phyloP scores from a whole-genome alignment of 352 stramenopile genomes.

The Globisporangium ultimum region DNA sequence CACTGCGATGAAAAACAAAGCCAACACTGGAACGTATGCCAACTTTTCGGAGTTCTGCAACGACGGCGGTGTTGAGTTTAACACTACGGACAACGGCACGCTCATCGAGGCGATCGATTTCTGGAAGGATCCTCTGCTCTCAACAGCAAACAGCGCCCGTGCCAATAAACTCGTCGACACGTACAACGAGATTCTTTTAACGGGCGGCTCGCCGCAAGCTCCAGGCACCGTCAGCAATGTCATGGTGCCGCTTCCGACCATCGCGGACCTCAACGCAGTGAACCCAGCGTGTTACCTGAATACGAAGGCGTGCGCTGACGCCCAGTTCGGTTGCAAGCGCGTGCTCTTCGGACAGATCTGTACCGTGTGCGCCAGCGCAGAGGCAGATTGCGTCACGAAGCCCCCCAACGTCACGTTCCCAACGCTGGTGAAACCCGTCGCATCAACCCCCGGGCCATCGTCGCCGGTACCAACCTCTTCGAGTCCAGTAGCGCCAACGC shows the following conservation, averaged over 20 bases:
- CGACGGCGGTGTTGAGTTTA: constrained; percentile 59
- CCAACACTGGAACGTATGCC: constrained; percentile 29
- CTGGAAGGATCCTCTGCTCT: constrained; percentile 56
- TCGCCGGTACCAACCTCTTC: too few relatives aligned
- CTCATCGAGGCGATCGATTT: constrained; percentile 49
- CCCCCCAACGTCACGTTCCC: not conserved
- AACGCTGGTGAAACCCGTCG: constrained; percentile 6
- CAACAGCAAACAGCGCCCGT: constrained; percentile 36
- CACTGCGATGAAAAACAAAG: constrained; percentile 43
- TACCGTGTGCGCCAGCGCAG: constrained; percentile 26
- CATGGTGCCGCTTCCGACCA: constrained; percentile 47
- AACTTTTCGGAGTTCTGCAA: constrained; percentile 74
- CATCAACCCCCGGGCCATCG: too few relatives aligned
- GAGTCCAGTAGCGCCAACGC: not conserved
- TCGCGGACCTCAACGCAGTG: constrained; percentile 28
- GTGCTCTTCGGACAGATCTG: constrained; percentile 58
- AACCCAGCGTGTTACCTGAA: constrained; percentile 74
- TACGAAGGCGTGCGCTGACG: constrained; percentile 36
- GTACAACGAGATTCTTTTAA: constrained; percentile 37
- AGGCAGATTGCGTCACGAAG: constrained; percentile 2
- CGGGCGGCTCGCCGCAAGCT: constrained; percentile 30
- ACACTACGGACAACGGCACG: constrained; percentile 24
- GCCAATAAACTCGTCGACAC: constrained; percentile 35
- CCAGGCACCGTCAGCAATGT: constrained; percentile 14
- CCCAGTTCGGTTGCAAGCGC: constrained; percentile 54